Evolutionary conservation across 257 asterid species (phyloP).

Genomic region (Solanum virginianum): DNA sequence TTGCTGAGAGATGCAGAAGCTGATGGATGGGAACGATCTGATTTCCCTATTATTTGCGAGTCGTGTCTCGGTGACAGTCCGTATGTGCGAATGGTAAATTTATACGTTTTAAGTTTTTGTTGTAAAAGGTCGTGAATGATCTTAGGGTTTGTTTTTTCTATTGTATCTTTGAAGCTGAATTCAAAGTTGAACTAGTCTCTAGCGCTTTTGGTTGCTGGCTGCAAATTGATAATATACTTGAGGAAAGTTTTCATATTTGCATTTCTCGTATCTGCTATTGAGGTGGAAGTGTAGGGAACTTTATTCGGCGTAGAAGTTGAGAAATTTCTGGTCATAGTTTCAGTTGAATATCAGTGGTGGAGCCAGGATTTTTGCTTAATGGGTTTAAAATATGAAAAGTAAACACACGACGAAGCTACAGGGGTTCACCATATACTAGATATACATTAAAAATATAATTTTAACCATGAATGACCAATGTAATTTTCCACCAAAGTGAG

Average conservation of each 20-base stretch:
- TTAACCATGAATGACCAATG: no score
- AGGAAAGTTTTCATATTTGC: background rate
- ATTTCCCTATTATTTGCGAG: slow-evolving; percentile 89
- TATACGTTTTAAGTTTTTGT: background rate
- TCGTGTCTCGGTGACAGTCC: slow-evolving; percentile 97
- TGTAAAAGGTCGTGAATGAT: background rate
- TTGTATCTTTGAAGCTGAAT: background rate
- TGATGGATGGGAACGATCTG: slow-evolving; percentile 98
- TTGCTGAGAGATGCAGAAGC: slow-evolving; percentile 82
- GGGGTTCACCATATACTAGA: no score
- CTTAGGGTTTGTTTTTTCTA: background rate
- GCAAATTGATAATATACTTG: background rate
- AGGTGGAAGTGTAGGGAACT: background rate
- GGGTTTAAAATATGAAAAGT: no score
- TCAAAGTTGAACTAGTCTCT: background rate
- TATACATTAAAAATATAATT: no score
- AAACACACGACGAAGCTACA: no score
- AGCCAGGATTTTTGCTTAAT: no score
- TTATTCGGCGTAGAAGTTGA: background rate
- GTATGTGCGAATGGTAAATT: slow-evolving; percentile 84
- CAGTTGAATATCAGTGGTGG: background rate
- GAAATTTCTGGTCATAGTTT: background rate
- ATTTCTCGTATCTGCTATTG: background rate
- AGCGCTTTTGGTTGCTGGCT: background rate
- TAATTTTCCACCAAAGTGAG: no score